phyloP scores from a whole-genome alignment of 2,329 filamentous ascomycete genomes.

The Ramichloridium luteum region DNA sequence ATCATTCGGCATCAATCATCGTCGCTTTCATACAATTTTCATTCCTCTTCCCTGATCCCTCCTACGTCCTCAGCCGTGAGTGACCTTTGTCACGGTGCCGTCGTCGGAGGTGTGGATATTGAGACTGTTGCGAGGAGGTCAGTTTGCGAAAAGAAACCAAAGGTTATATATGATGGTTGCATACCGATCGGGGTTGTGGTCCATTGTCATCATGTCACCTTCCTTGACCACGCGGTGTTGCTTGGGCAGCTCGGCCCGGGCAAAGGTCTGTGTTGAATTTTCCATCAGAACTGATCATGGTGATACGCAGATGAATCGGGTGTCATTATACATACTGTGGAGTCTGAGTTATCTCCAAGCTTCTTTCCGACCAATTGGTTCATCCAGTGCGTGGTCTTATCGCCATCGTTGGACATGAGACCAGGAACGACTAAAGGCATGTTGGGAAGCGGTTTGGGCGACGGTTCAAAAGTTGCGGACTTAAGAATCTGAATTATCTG shows the following conservation, averaged over 20 bases:
- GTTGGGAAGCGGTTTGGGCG: too few species aligned
- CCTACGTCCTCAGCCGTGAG: constrained; percentile 31
- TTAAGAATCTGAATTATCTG: too few species aligned
- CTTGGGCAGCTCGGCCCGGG: constrained; percentile 37
- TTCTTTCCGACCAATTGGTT: constrained; percentile 41
- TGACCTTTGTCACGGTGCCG: constrained; percentile 37
- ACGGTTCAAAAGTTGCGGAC: too few species aligned
- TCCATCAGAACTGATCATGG: constrained; percentile 1
- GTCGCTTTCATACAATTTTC: too few species aligned
- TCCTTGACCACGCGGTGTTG: constrained; percentile 36
- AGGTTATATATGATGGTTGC: constrained; percentile 2
- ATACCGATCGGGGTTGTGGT: constrained; percentile 35
- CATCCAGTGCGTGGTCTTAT: constrained; percentile 33
- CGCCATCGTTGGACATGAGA: constrained; percentile 28
- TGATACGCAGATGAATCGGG: not conserved
- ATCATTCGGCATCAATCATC: too few species aligned
- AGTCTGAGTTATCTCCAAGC: constrained; percentile 30
- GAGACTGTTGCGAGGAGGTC: constrained; percentile 20
- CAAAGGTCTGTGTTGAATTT: constrained; percentile 32
- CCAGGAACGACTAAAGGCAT: constrained; percentile 43
- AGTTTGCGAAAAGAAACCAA: not conserved
- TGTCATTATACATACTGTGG: constrained; percentile 17
- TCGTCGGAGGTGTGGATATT: constrained; percentile 39
- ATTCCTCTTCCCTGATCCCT: too few species aligned
- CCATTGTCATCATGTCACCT: constrained; percentile 36